These are phyloP conservation scores for Draba incana DNA, from an alignment of 345 rosid species.

Conservation along the genomic window DNA sequence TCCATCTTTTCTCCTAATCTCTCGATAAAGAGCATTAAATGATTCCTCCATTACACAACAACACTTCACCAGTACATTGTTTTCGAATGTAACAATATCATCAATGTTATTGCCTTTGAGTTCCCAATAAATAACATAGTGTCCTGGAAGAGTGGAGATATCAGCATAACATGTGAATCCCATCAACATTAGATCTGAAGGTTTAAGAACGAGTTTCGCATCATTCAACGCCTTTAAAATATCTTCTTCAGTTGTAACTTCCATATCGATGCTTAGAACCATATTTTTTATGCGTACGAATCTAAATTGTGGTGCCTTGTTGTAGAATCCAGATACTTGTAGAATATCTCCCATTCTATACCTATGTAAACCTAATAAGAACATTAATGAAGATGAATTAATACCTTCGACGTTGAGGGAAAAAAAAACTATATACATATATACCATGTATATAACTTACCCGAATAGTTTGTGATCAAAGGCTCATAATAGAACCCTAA, in stretches of 20 bases:
- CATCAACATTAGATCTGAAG: constrained; percentile 48
- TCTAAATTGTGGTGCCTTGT: constrained; percentile 59
- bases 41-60: constrained; percentile 59
- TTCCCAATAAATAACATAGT: constrained; percentile 66
- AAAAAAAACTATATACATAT: too few relatives aligned
- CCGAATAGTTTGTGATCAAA: constrained; percentile 60
- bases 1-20: constrained; percentile 45
- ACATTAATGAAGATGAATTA: too few relatives aligned
- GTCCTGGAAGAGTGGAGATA: constrained; percentile 57
- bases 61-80: constrained; percentile 55
- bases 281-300: constrained; percentile 55
- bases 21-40: constrained; percentile 50
- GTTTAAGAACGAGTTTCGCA: constrained; percentile 48
- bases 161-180: constrained; percentile 61
- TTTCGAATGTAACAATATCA: constrained; percentile 37
- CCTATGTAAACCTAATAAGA: constrained; percentile 54
- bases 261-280: constrained; percentile 54
- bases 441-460: constrained; percentile 30
- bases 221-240: constrained; percentile 54
- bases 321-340: constrained; percentile 61
- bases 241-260: constrained; percentile 71
- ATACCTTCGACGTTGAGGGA: too few relatives aligned
- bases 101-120: constrained; percentile 41
- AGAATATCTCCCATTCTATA: constrained; percentile 69
- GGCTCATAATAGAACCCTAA: constrained; percentile 62